Conservation (phyloP, 179 eudicot species). For the Actinidia polygama region DNA sequence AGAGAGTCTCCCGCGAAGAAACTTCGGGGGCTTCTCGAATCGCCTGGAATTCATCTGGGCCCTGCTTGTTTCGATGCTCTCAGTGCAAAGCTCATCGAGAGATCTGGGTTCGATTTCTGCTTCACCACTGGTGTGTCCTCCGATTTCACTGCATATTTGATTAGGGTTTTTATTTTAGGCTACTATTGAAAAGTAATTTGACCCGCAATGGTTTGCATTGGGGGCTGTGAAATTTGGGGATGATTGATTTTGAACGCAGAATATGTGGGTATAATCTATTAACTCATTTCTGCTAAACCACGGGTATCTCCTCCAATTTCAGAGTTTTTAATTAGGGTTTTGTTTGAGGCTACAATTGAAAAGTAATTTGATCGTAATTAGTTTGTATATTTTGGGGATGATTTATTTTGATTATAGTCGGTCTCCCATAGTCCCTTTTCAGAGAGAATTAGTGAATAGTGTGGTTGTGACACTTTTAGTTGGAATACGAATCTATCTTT, state of each 20-base stretch:
- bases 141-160: too few relatives aligned
- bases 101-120: slow-evolving; percentile 76
- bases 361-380: too few relatives aligned
- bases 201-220: neutral
- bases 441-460: too few relatives aligned
- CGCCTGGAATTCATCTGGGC: slow-evolving; percentile 83
- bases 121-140: slow-evolving; percentile 70
- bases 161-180: neutral
- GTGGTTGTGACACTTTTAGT: too few relatives aligned
- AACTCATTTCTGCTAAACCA: too few relatives aligned
- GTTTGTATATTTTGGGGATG: too few relatives aligned
- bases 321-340: too few relatives aligned
- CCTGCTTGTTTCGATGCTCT: slow-evolving; percentile 96
- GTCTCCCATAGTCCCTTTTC: too few relatives aligned
- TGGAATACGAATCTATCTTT: too few relatives aligned
- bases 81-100: slow-evolving; percentile 83
- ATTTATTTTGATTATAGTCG: too few relatives aligned
- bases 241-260: neutral
- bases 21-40: slow-evolving; percentile 59
- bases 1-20: slow-evolving; percentile 46
- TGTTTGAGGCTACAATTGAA: too few relatives aligned
- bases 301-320: too few relatives aligned
- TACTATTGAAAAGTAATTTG: neutral
- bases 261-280: neutral
- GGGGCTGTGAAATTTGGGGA: neutral